Conservation (phyloP, 208 protist genomes). For the Acanthamoeba healyi region DNA sequence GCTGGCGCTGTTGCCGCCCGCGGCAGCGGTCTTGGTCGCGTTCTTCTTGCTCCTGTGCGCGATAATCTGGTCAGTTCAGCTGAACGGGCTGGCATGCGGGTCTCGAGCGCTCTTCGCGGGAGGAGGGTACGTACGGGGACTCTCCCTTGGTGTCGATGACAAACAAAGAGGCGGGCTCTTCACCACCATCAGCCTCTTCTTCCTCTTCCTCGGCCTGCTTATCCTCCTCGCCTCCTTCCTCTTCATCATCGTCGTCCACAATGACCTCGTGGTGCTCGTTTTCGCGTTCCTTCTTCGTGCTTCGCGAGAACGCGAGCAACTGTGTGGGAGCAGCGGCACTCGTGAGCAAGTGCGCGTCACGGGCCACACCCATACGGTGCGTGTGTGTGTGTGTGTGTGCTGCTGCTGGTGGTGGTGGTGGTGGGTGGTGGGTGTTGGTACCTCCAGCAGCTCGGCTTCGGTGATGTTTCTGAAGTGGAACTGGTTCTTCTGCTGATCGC, state of each 20-base stretch:
- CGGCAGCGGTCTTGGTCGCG: not conserved
- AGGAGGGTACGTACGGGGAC: not conserved
- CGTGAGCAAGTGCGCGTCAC: too few relatives aligned
- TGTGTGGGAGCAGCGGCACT: not conserved
- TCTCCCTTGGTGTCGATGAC: not conserved
- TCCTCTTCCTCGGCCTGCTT: not conserved
- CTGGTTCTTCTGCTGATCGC: not conserved
- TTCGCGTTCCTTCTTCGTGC: not conserved
- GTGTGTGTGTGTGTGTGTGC: too few relatives aligned
- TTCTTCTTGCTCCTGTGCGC: not conserved
- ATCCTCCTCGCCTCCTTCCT: not conserved
- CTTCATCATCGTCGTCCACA: not conserved
- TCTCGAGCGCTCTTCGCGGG: too few relatives aligned
- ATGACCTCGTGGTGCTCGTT: not conserved
- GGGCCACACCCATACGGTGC: too few relatives aligned
- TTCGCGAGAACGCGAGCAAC: not conserved
- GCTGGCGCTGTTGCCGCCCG: not conserved
- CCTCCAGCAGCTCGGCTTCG: not conserved
- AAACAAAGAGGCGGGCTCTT: not conserved
- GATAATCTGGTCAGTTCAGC: not conserved
- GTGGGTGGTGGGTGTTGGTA: not conserved
- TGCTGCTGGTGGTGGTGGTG: too few relatives aligned
- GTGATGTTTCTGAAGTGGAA: slow-evolving; percentile 16
- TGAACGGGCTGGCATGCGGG: too few relatives aligned
- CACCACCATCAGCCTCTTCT: not conserved